Conservation (phyloP, 345 rosid species). For the Salix viminalis region DNA sequence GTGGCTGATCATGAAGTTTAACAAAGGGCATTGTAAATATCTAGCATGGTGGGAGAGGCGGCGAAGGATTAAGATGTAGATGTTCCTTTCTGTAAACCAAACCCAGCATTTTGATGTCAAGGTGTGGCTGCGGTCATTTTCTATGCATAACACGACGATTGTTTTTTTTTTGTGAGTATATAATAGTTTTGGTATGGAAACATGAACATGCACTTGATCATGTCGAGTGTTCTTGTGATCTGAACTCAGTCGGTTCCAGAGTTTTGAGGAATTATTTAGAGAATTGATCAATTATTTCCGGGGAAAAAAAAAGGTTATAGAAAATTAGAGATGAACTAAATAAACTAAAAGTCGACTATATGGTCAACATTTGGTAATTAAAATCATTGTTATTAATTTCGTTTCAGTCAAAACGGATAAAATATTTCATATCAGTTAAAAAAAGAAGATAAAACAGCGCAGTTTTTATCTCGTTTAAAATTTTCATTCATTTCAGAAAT, state of each 20-base stretch:
- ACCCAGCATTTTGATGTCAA: conserved; percentile 17
- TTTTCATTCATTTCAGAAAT: fast-evolving
- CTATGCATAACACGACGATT: background rate
- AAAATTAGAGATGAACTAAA: background rate
- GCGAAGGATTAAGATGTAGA: background rate
- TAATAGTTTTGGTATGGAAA: background rate
- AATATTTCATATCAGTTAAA: too few species aligned
- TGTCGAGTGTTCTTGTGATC: background rate
- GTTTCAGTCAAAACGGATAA: too few species aligned
- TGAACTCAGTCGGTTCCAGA: background rate
- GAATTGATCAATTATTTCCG: background rate
- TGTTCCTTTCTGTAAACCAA: conserved; percentile 16
- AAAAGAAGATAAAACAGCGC: too few species aligned
- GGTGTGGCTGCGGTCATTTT: conserved; percentile 21
- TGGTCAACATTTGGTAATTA: background rate
- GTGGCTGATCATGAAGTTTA: background rate
- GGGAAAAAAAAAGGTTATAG: too few species aligned
- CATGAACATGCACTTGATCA: background rate
- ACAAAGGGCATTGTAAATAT: conserved; percentile 14
- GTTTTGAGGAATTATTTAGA: background rate
- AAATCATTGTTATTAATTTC: too few species aligned
- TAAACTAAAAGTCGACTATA: background rate
- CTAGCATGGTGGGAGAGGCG: conserved; percentile 1
- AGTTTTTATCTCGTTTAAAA: too few species aligned
- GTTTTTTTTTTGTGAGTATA: background rate